Base-by-base conservation (phyloP, 805 yeast species). In the Candida qinlingensis region DNA sequence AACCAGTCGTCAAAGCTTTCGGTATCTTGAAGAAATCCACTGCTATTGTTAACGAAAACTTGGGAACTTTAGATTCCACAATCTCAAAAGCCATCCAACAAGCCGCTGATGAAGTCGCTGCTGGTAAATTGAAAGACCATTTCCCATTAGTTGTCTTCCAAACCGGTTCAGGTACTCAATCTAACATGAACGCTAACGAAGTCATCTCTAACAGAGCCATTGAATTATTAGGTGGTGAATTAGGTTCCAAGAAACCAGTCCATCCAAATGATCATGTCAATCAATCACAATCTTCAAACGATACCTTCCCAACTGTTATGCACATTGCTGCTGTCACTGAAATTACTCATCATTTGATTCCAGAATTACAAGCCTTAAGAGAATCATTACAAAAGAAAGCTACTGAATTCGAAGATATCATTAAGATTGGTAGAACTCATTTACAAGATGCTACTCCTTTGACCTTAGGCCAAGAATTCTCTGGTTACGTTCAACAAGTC, bases 291-390 rank as follows among this genome's bases (percentile, higher is more conserved):
- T 88, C 96, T n/a, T 89, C 97, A 42, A 94, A 94, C 70, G 99
- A 94, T 73, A 94, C 98, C 47, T 94, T 94, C 87, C 99, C 99
- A 59, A 91, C 99, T 36, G 99, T 92, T 48, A 94, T 94, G 99
- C 99, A 94, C 75, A 92, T 94, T 71, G 97, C 99, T 49, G 97
- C 98, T 19, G 97, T 91, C 54, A 79, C 86, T 39, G 96, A 92
- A 74, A 87, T 92, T 72, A 73, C 84, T 47, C 63, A 78, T 65
- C 74, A 76, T 39, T 77, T 94, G 68, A 59, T 92, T 46, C 99
- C 99, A 13, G 87, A 89, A 64, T 76, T 94, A 65, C 75, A 79
- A 50, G 75, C 72, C 40, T 81, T 94, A 63, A 87, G 87, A 69
- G 86, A 84, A 63, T 76, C 96, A n/a, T 73, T 94, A 56, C 77